These are phyloP conservation scores for Zychaea mexicana DNA, from an alignment of 371 early-diverging fungal genomes.

Conservation along the genomic window DNA sequence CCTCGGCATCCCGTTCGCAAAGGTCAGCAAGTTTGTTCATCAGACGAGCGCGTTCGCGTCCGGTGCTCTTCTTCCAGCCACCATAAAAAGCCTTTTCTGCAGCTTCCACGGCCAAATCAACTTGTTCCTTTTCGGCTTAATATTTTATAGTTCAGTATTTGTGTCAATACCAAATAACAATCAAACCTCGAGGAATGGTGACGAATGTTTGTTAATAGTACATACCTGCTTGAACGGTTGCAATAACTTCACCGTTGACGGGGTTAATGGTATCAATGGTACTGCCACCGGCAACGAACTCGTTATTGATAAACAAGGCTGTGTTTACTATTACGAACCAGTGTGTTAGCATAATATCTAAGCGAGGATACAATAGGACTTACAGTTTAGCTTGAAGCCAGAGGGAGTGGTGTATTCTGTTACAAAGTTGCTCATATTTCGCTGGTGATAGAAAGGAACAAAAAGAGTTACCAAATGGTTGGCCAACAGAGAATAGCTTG, in stretches of 20 bases:
- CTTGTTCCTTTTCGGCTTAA: slow-evolving; percentile 44
- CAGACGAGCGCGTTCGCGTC: slow-evolving; percentile 33
- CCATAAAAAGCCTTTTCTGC: slow-evolving; percentile 48
- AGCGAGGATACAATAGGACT: not conserved
- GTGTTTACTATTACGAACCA: slow-evolving; percentile 37
- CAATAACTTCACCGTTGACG: slow-evolving; percentile 40
- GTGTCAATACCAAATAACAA: too few species aligned
- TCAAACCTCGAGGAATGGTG: too few species aligned
- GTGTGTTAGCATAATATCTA: not conserved
- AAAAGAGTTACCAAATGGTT: not conserved
- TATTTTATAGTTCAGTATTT: too few species aligned
- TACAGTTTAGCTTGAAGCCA: not conserved
- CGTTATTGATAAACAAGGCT: slow-evolving; percentile 59
- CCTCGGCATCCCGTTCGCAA: slow-evolving; percentile 43
- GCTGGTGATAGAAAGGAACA: not conserved
- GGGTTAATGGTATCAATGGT: slow-evolving; percentile 56
- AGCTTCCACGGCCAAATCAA: slow-evolving; percentile 52
- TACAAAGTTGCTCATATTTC: too few species aligned
- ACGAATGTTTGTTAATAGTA: not conserved
- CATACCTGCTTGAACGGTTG: slow-evolving; percentile 46
- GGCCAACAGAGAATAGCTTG: not conserved
- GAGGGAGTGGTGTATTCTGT: not conserved
- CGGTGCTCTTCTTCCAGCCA: slow-evolving; percentile 32
- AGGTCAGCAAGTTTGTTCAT: slow-evolving; percentile 53
- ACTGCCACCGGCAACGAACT: slow-evolving; percentile 47